phyloP scores from a whole-genome alignment of 2,329 filamentous ascomycete species.

The Beauveria australis region DNA sequence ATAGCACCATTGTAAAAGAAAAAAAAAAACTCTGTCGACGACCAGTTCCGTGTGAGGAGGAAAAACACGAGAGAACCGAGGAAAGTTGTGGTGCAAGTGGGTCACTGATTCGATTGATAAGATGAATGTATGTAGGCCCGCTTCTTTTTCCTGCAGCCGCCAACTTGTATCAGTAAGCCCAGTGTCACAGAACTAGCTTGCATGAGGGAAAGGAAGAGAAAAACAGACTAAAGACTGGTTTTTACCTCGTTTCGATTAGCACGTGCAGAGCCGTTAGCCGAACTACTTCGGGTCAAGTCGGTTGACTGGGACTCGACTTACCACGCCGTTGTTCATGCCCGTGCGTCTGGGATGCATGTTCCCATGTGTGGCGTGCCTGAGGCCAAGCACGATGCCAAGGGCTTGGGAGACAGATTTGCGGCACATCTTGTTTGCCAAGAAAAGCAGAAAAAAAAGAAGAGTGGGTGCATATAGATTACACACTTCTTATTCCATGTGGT shows the following conservation, averaged over 20 bases:
- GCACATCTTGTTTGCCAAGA: neutral
- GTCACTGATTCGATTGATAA: constrained; percentile 12
- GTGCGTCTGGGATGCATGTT: neutral
- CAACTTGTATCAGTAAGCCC: neutral
- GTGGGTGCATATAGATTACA: no score
- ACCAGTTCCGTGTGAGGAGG: neutral
- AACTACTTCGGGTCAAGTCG: neutral
- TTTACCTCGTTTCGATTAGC: neutral
- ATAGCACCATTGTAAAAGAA: neutral
- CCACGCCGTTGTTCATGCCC: neutral
- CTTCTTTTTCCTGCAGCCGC: neutral
- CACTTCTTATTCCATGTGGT: no score
- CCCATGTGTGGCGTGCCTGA: neutral
- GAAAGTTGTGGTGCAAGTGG: neutral
- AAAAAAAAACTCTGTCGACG: neutral
- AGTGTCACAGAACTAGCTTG: neutral
- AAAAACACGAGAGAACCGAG: neutral
- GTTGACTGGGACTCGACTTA: neutral
- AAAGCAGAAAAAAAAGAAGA: neutral
- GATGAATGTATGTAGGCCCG: neutral
- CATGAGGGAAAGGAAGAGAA: neutral
- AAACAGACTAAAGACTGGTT: no score
- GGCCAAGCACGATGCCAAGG: neutral
- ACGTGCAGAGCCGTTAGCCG: neutral
- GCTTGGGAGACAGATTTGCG: neutral